Base-by-base conservation (phyloP, 2,329 filamentous ascomycete species). In the Xylaria sp. region DNA sequence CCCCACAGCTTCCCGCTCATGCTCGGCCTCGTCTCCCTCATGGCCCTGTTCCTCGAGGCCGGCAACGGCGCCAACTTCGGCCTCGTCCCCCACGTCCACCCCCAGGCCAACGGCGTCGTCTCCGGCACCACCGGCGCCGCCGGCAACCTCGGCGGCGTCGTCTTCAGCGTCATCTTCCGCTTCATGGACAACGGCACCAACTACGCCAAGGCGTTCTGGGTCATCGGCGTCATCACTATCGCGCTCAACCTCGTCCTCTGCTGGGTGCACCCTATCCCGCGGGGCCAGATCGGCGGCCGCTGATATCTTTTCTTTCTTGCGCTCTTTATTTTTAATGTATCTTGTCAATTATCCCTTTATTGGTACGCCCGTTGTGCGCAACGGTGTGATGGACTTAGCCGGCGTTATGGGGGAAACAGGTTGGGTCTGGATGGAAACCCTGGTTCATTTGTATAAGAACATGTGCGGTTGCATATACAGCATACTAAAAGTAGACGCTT, bases 21-120 rank as follows among this genome's bases (percentile, higher is more conserved):
- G 82, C 87, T 95, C 58, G 91, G 90, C 1, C 85, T 97, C 5
- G 79, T 96, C 8, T 88, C 89, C 1, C 84, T 91, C 9, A 84
- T 93, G 78, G 91, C 90, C 1, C 83, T 96, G 73, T 96, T 96
- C 79, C 78, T 93, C 43, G 92, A 96, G 74, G 91, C 90, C 1
- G 88, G 88, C 41, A 97, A 97, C 73, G 93, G 93, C 0, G 88
- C 91, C 40, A 95, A 91, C 78, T 97, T 95, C 76, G 87, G 91
- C 0, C 83, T 97, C 5, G 89, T 97, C 23, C 92, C 93, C 3
- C 93, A 97, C 73, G 89, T 96, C 1, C 90, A 93, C 75, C 91
- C 92, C 1, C 84, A 83, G 63, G 91, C 92, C 62, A 97, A 96
- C 75, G 93, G 92, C 13, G 74, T 84, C 58, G 83, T 97, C 6